Evolutionary conservation across 1,284 basidiomycete genomes (phyloP).

Genomic region (Heterobasidion irregulare): DNA sequence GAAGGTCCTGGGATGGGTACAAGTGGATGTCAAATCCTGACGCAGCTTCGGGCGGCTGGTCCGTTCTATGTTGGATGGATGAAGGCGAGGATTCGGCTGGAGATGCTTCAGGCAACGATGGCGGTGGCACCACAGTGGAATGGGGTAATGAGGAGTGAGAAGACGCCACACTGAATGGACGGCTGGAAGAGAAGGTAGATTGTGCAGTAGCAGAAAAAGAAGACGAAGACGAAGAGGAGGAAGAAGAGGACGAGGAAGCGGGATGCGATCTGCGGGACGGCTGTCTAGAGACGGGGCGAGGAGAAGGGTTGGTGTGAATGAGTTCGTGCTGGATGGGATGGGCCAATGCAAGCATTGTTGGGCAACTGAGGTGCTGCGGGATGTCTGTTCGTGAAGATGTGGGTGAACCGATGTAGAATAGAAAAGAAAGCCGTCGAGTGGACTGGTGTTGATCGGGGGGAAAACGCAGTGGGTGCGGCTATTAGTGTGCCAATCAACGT

Average conservation of each 20-base stretch:
- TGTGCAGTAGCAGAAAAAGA: slow-evolving; percentile 11
- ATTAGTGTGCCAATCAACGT: neutral
- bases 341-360: slow-evolving; percentile 21
- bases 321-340: slow-evolving; percentile 18
- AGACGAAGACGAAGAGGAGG: slow-evolving; percentile 10
- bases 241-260: slow-evolving; percentile 15
- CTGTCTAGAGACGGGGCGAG: neutral
- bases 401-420: neutral
- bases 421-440: neutral
- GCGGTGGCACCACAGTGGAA: slow-evolving; percentile 9
- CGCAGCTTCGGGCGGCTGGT: slow-evolving; percentile 12
- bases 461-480: neutral
- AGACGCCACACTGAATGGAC: slow-evolving; percentile 4
- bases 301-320: neutral
- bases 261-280: slow-evolving; percentile 11
- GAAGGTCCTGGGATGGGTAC: slow-evolving; percentile 63
- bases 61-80: slow-evolving; percentile 14
- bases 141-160: slow-evolving; percentile 1
- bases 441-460: neutral
- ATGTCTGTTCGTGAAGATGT: neutral
- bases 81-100: slow-evolving; percentile 11
- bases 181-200: slow-evolving; percentile 10
- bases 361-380: neutral
- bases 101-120: slow-evolving; percentile 13
- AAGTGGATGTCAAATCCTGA: slow-evolving; percentile 47